These are phyloP conservation scores for Mrakia frigida DNA, from an alignment of 768 basidiomycete species.

Conservation along the genomic window DNA sequence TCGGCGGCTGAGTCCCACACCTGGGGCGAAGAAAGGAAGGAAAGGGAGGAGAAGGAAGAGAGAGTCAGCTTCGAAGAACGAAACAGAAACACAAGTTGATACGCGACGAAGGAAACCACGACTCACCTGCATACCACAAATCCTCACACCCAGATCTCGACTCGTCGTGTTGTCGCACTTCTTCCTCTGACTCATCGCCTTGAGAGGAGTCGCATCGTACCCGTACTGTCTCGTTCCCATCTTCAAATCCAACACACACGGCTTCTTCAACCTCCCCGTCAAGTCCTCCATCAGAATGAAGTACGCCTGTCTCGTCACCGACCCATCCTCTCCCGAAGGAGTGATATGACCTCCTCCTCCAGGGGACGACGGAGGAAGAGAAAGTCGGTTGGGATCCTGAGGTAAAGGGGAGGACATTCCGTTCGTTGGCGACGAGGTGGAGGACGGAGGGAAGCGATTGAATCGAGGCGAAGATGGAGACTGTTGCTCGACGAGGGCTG, in stretches of 20 bases:
- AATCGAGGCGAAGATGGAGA: not conserved
- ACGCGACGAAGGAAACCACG: not conserved
- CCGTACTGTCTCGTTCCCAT: constrained; percentile 99
- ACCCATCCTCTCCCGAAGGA: constrained; percentile 25
- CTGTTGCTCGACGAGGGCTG: not conserved
- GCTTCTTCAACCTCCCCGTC: constrained; percentile 80
- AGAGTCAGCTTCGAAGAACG: not conserved
- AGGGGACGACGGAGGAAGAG: constrained; percentile 13
- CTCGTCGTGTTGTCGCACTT: constrained; percentile 97
- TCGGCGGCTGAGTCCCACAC: constrained; percentile 85
- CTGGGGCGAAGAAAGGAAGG: constrained; percentile 47
- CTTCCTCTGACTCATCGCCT: constrained; percentile 97
- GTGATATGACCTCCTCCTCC: constrained; percentile 29
- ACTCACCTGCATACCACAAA: constrained; percentile 98
- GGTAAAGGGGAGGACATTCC: not conserved
- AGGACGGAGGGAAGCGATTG: not conserved
- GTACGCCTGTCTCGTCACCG: constrained; percentile 78
- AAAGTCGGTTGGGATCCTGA: not conserved
- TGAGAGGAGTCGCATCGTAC: constrained; percentile 80
- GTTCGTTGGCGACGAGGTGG: not conserved
- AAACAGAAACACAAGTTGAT: not conserved
- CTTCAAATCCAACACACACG: constrained; percentile 96
- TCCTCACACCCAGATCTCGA: constrained; percentile 76
- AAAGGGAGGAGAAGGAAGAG: not conserved
- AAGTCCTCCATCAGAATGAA: constrained; percentile 99